phyloP scores from a whole-genome alignment of 148 eudicot species.

The Chenopodium suecicum region DNA sequence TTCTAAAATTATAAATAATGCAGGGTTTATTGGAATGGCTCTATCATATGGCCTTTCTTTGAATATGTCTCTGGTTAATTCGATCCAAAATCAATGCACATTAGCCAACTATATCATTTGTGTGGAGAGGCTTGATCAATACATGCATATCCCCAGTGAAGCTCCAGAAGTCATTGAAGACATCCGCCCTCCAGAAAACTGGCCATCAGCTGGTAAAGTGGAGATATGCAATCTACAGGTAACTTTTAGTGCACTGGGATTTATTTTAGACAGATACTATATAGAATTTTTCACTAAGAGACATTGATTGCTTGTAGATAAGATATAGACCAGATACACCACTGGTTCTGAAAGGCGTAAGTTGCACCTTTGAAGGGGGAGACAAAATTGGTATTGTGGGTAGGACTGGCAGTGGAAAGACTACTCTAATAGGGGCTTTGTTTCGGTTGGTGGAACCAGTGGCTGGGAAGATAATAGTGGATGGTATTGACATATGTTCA shows the following conservation, averaged over 20 bases:
- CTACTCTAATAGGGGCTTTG: slow-evolving; percentile 82
- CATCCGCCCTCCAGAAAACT: slow-evolving; percentile 62
- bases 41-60: slow-evolving; percentile 90
- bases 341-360: slow-evolving; percentile 75
- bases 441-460: slow-evolving; percentile 83
- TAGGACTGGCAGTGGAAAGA: slow-evolving; percentile 93
- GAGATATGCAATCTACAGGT: slow-evolving; percentile 82
- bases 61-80: slow-evolving; percentile 62
- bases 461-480: slow-evolving; percentile 70
- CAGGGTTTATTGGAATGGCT: slow-evolving; percentile 98
- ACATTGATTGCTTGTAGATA: slow-evolving; percentile 40
- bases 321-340: slow-evolving; percentile 75
- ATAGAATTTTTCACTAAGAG: slow-evolving; percentile 4
- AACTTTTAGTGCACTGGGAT: slow-evolving; percentile 9
- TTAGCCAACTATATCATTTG: slow-evolving; percentile 78
- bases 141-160: slow-evolving; percentile 82
- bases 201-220: slow-evolving; percentile 81
- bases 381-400: slow-evolving; percentile 88
- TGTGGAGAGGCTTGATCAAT: slow-evolving; percentile 89
- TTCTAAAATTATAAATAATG: slow-evolving; percentile 14
- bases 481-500: slow-evolving; percentile 65
- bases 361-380: slow-evolving; percentile 87
- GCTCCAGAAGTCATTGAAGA: slow-evolving; percentile 74
- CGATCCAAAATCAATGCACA: slow-evolving; percentile 82
- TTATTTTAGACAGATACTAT: not conserved